Conservation (phyloP, 192 early-diverging fungal genomes). For the Linnemannia elongata region DNA sequence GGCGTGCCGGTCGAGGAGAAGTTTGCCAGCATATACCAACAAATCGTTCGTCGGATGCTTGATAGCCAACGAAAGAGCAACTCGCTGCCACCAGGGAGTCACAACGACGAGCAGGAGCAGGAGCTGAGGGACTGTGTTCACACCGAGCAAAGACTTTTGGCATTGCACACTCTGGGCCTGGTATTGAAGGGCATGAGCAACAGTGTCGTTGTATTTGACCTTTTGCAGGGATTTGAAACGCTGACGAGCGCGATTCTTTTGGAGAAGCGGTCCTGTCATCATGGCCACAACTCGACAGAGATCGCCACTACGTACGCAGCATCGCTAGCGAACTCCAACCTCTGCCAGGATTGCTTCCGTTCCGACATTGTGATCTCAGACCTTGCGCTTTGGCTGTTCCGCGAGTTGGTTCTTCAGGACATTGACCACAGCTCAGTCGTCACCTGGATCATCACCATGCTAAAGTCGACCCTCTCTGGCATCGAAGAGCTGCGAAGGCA, state of each 20-base stretch:
- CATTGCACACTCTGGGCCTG: slow-evolving; percentile 50
- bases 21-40: slow-evolving; percentile 54
- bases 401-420: slow-evolving; percentile 41
- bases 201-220: slow-evolving; percentile 47
- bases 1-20: slow-evolving; percentile 44
- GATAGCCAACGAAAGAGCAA: slow-evolving; percentile 19
- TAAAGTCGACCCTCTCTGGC: slow-evolving; percentile 45
- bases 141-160: slow-evolving; percentile 54
- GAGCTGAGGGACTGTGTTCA: slow-evolving; percentile 49
- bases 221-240: slow-evolving; percentile 56
- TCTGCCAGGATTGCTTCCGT: slow-evolving; percentile 47
- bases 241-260: slow-evolving; percentile 40
- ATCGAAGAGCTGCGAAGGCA: slow-evolving; percentile 39
- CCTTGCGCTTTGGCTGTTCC: slow-evolving; percentile 54
- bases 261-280: slow-evolving; percentile 44
- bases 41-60: slow-evolving; percentile 51
- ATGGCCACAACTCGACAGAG: slow-evolving; percentile 10
- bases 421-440: slow-evolving; percentile 16
- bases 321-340: slow-evolving; percentile 19
- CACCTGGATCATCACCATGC: slow-evolving; percentile 44
- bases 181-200: slow-evolving; percentile 46
- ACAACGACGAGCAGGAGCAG: slow-evolving; percentile 29
- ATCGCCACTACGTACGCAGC: slow-evolving; percentile 25
- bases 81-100: neutral
- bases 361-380: slow-evolving; percentile 56